phyloP scores from a whole-genome alignment of 2,329 filamentous ascomycete species.

The Juglanconis sp. region DNA sequence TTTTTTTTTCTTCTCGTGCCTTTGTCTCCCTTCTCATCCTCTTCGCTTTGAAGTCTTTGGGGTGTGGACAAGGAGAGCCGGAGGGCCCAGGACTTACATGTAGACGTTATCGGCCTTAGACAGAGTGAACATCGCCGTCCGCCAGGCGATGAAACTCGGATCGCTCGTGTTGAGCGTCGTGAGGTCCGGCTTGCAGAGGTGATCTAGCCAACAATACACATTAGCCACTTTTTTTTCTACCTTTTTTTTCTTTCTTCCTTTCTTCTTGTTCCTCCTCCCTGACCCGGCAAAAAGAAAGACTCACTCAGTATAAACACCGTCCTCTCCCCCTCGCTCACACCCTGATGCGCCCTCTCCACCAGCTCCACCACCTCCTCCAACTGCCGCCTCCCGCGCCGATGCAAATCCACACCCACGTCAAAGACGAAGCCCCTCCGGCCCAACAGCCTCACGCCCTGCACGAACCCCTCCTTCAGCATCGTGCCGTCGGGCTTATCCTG shows the following conservation, averaged over 20 bases:
- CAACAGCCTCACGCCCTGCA: constrained; percentile 63
- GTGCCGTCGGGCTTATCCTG: constrained; percentile 70
- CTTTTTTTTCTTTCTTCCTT: background rate
- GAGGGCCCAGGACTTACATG: constrained; percentile 72
- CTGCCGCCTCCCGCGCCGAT: constrained; percentile 71
- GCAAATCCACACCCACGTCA: constrained; percentile 80
- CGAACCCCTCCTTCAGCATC: constrained; percentile 61
- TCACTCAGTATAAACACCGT: constrained; percentile 69
- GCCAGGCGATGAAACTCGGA: constrained; percentile 66
- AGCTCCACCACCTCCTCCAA: constrained; percentile 69
- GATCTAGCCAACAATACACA: constrained; percentile 54
- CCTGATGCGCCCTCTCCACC: constrained; percentile 64
- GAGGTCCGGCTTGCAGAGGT: constrained; percentile 85
- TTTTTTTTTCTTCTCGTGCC: background rate
- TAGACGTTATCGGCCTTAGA: constrained; percentile 64
- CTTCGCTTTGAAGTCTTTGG: no score
- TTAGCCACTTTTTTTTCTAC: background rate
- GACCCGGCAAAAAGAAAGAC: constrained; percentile 26
- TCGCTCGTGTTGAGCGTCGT: constrained; percentile 57
- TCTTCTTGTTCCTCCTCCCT: background rate
- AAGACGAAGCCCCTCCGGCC: constrained; percentile 66
- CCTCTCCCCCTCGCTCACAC: constrained; percentile 55
- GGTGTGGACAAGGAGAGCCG: no score
- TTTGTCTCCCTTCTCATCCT: no score
- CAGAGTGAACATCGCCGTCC: constrained; percentile 63